Base-by-base conservation (phyloP, 1,139 yeast species). In the Candida neerlandica region DNA sequence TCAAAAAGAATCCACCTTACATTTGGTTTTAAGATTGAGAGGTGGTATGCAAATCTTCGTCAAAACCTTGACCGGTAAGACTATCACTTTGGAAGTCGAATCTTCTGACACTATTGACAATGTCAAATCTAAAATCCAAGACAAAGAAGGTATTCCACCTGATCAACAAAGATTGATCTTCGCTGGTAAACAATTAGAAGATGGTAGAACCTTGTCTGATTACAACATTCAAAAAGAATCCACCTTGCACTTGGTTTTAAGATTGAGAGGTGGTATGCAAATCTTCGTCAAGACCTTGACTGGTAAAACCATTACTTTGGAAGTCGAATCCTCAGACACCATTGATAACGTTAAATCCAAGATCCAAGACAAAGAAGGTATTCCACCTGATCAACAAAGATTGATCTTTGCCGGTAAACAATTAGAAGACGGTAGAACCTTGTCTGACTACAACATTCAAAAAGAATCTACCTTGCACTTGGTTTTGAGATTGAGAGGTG, bases 1-100 rank as follows among this genome's bases (percentile, higher is more conserved):
- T 54, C 87, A 82, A 67, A 82, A 82, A 90, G 74, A 65, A 69
- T 91, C 98, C 60, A 92, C 97, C 64, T 79, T 94, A 61, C 97
- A 92, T 81, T 86, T 92, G 80, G 98, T 92, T 69, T 82, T 92
- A 63, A 90, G 98, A 85, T 89, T 92, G 78, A 89, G 97, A 85
- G 97, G 97, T 86, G 96, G 96, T 83, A 82, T 84, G 86, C 87
- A 84, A 67, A 82, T 72, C 55, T 76, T 76, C 65, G 81, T 71
- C 53, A 77, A 77, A 65, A 84, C 88, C 7, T 72, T 84, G 61
- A 84, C 89, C 4, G 89, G 89, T 65, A 84, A 84, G 73, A 84
- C 90, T 41, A 84, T 84, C 57, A 84, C 89, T 21, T 67, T 84
- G 51, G 89, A 83, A 66, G 87, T 84, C 41, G 89, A 84, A 63